Conservation (phyloP, 2,329 filamentous ascomycete genomes). For the Bipolaris sorokiniana region DNA sequence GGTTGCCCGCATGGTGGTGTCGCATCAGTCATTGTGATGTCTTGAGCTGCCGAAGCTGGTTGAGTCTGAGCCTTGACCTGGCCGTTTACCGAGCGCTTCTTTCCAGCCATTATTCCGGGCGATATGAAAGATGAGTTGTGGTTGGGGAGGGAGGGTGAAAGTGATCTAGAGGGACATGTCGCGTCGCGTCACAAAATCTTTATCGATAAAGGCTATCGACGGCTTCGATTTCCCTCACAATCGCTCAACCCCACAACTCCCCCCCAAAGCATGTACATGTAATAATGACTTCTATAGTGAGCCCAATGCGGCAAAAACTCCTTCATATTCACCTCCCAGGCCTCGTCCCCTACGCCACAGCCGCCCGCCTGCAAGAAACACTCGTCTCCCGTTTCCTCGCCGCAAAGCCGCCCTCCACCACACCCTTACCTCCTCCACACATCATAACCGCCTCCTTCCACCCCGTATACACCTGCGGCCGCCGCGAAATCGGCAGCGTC, state of each 20-base stretch:
- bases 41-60: neutral
- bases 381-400: slow-evolving; percentile 65
- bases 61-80: slow-evolving; percentile 24
- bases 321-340: slow-evolving; percentile 66
- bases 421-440: slow-evolving; percentile 62
- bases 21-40: slow-evolving; percentile 12
- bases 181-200: slow-evolving; percentile 24
- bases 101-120: slow-evolving; percentile 24
- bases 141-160: neutral
- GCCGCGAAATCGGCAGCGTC: slow-evolving; percentile 69
- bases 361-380: slow-evolving; percentile 62
- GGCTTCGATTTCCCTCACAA: neutral
- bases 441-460: slow-evolving; percentile 82
- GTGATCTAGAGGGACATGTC: neutral
- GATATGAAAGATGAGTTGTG: neutral
- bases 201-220: slow-evolving; percentile 20
- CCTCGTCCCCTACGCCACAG: slow-evolving; percentile 61
- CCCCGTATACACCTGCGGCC: slow-evolving; percentile 88
- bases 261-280: slow-evolving; percentile 4
- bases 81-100: slow-evolving; percentile 36
- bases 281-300: slow-evolving; percentile 12
- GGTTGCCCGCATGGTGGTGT: slow-evolving; percentile 24
- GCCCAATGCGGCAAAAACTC: slow-evolving; percentile 59
- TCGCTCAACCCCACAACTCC: neutral
- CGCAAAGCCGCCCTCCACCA: slow-evolving; percentile 60